phyloP scores from a whole-genome alignment of 345 rosid species.

The Mercurialis annua region DNA sequence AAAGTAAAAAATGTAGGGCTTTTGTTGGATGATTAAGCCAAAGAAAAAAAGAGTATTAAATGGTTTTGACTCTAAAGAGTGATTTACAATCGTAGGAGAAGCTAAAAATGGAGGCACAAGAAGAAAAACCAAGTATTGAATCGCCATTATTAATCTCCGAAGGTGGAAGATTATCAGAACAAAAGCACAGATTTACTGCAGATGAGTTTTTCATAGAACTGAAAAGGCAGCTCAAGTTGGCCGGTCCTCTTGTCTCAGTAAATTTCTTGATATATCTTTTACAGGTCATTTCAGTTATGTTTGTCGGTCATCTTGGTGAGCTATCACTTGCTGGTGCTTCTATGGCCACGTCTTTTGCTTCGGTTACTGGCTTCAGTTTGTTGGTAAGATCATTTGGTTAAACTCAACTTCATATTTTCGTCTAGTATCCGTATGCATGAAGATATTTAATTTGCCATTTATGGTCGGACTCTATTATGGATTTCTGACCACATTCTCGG shows the following conservation, averaged over 20 bases:
- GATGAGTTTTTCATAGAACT: constrained; percentile 13
- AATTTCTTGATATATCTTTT: constrained; percentile 10
- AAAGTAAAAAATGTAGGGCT: too few species aligned
- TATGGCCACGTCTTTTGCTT: constrained; percentile 26
- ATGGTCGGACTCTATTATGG: too few species aligned
- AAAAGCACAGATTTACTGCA: constrained; percentile 26
- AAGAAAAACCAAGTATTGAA: constrained; percentile 12
- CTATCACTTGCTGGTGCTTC: constrained; percentile 24
- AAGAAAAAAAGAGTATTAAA: too few species aligned
- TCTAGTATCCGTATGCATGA: too few species aligned
- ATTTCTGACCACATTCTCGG: too few species aligned
- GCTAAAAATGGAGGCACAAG: constrained; percentile 23
- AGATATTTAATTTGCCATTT: too few species aligned
- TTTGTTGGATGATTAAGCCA: too few species aligned
- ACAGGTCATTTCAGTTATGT: constrained; percentile 25
- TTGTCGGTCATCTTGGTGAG: constrained; percentile 25
- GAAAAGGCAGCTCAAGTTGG: constrained; percentile 16
- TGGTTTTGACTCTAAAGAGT: too few species aligned
- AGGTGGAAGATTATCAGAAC: background rate
- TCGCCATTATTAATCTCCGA: constrained; percentile 4
- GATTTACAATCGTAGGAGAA: too few species aligned
- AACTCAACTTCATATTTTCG: too few species aligned
- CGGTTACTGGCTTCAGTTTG: constrained; percentile 25
- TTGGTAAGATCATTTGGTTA: constrained; percentile 17
- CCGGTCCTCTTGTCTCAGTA: constrained; percentile 15